phyloP scores from a whole-genome alignment of 2,329 filamentous ascomycete species.

The Achaetomium macrosporum region DNA sequence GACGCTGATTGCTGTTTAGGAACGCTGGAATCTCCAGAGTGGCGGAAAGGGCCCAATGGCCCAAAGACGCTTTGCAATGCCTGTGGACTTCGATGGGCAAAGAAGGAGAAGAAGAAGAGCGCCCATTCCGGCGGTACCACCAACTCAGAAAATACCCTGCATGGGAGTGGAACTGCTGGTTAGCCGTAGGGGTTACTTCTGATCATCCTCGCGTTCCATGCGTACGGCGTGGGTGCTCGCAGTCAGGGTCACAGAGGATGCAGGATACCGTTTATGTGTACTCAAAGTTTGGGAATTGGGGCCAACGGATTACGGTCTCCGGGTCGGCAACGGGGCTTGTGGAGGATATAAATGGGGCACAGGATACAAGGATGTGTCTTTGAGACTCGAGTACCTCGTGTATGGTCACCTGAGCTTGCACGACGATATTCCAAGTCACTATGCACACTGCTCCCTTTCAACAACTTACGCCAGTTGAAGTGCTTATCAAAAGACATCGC shows the following conservation, averaged over 20 bases:
- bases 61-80: constrained; percentile 96
- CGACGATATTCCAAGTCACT: too few species aligned
- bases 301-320: neutral
- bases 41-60: constrained; percentile 87
- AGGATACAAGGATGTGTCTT: too few species aligned
- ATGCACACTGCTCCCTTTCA: too few species aligned
- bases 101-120: constrained; percentile 71
- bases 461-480: too few species aligned
- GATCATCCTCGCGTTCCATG: too few species aligned
- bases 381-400: too few species aligned
- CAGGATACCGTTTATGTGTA: neutral
- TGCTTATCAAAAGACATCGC: too few species aligned
- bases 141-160: neutral
- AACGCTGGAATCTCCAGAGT: constrained; percentile 88
- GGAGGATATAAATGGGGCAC: too few species aligned
- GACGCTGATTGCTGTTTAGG: constrained; percentile 35
- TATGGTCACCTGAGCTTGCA: too few species aligned
- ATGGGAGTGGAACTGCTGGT: neutral
- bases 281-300: neutral
- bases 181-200: neutral
- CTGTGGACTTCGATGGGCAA: constrained; percentile 71
- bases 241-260: neutral
- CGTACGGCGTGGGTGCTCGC: too few species aligned
- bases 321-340: too few species aligned
- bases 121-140: neutral